Percentiles rank a stretch among this genome's conserved stretches.
phyloP scores from a whole-genome alignment of 2,329 filamentous ascomycete genomes.

The Aspergillus ruber region DNA sequence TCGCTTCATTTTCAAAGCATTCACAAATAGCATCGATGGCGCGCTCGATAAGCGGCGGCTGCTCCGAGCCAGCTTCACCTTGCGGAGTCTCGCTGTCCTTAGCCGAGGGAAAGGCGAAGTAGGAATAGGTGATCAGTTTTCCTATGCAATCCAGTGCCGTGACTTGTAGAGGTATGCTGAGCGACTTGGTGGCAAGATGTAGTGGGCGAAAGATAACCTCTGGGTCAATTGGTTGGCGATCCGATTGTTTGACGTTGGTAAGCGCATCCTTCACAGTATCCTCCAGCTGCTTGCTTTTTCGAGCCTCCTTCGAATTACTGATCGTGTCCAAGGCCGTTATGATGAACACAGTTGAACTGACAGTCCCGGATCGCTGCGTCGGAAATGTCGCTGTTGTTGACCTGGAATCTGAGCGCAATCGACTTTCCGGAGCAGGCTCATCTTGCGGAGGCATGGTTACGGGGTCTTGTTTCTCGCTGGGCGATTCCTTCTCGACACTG shows the following conservation, averaged over 20 bases:
- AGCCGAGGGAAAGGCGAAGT: slow-evolving; percentile 70
- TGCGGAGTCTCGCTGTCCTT: slow-evolving; percentile 18
- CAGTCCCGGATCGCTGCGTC: slow-evolving; percentile 54
- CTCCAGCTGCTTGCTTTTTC: slow-evolving; percentile 74
- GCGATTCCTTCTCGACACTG: slow-evolving; percentile 9
- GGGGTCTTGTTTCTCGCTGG: slow-evolving; percentile 11
- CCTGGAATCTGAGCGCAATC: slow-evolving; percentile 54
- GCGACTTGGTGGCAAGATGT: slow-evolving; percentile 79
- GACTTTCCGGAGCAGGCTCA: slow-evolving; percentile 21
- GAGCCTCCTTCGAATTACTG: slow-evolving; percentile 81
- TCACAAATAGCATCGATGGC: slow-evolving; percentile 99
- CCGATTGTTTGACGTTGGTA: slow-evolving; percentile 76
- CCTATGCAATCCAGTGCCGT: slow-evolving; percentile 95
- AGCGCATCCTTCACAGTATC: slow-evolving; percentile 77
- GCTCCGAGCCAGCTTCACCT: slow-evolving; percentile 24
- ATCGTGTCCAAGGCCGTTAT: slow-evolving; percentile 90
- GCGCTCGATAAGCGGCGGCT: slow-evolving; percentile 80
- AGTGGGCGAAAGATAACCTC: slow-evolving; percentile 88
- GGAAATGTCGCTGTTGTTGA: slow-evolving; percentile 51
- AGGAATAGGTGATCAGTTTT: slow-evolving; percentile 97
- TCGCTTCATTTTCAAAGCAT: slow-evolving; percentile 95
- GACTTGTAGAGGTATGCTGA: slow-evolving; percentile 78
- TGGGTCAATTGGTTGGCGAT: slow-evolving; percentile 75
- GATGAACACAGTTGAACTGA: slow-evolving; percentile 95
- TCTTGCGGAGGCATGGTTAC: slow-evolving; percentile 16